These are phyloP conservation scores for Luzula sylvatica DNA, from an alignment of 176 grass and related monocot species.

Conservation along the genomic window DNA sequence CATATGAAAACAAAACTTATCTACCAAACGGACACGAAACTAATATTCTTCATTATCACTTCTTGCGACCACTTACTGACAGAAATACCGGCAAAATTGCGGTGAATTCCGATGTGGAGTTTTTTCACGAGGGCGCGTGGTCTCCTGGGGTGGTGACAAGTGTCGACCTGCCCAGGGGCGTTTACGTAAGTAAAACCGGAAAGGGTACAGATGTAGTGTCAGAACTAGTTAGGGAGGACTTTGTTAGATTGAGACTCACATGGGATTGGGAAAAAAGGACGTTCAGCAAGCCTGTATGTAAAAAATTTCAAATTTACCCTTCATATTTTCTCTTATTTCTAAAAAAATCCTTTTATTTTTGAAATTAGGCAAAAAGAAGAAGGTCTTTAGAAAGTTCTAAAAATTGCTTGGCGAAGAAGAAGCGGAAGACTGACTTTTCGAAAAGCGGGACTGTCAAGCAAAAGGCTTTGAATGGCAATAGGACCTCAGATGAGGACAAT, in stretches of 20 bases:
- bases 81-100: neutral
- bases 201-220: neutral
- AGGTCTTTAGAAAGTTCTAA: too few relatives aligned
- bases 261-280: conserved; percentile 20
- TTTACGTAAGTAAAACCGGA: conserved; percentile 1
- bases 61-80: neutral
- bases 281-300: neutral
- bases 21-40: neutral
- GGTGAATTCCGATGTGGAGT: conserved; percentile 16
- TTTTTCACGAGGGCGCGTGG: conserved; percentile 17
- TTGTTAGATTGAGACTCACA: neutral
- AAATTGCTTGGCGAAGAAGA: too few relatives aligned
- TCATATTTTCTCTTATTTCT: neutral
- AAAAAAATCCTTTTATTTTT: too few relatives aligned
- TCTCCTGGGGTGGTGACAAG: conserved; percentile 1
- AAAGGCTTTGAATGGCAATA: too few relatives aligned
- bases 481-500: too few relatives aligned
- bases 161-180: neutral
- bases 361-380: too few relatives aligned
- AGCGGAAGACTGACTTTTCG: too few relatives aligned
- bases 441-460: too few relatives aligned
- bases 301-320: neutral
- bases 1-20: conserved; percentile 5
- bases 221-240: neutral
- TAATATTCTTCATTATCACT: conserved; percentile 16